Evolutionary conservation across 2,329 filamentous ascomycete species (phyloP).

Genomic region (Aspergillus amoenus): DNA sequence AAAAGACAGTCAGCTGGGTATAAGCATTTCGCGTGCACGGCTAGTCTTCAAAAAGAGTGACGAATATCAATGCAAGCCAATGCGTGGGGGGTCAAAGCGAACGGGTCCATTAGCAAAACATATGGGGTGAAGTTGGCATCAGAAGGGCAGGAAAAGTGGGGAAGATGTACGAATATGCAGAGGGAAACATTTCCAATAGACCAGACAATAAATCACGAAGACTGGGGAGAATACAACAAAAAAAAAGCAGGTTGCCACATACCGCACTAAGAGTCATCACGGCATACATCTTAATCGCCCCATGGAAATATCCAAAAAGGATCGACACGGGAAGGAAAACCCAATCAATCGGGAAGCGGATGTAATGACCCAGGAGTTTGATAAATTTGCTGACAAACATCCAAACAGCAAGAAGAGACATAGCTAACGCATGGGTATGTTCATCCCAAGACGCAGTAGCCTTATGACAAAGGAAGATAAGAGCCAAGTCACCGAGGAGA

Average conservation of each 20-base stretch:
- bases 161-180: too few species aligned
- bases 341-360: slow-evolving; percentile 78
- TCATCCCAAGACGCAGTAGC: slow-evolving; percentile 63
- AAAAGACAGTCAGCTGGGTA: slow-evolving; percentile 5
- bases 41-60: not conserved
- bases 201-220: too few species aligned
- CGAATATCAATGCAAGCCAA: not conserved
- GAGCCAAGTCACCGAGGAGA: slow-evolving; percentile 71
- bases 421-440: slow-evolving; percentile 53
- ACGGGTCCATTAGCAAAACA: too few species aligned
- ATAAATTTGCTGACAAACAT: slow-evolving; percentile 89
- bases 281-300: slow-evolving; percentile 87
- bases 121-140: too few species aligned
- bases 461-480: slow-evolving; percentile 68
- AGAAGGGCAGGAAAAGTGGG: too few species aligned
- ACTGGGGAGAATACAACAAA: not conserved
- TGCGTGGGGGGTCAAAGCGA: too few species aligned
- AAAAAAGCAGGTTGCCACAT: slow-evolving; percentile 43
- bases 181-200: too few species aligned
- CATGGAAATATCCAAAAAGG: slow-evolving; percentile 89
- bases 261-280: slow-evolving; percentile 80
- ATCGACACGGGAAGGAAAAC: slow-evolving; percentile 81
- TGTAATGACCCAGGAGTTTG: slow-evolving; percentile 84
- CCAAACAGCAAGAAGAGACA: slow-evolving; percentile 67
- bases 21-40: not conserved